Percentiles rank a stretch among this genome's conserved stretches.
These are phyloP conservation scores for Russula sp. DNA, from an alignment of 768 basidiomycete genomes.

Conservation along the genomic window DNA sequence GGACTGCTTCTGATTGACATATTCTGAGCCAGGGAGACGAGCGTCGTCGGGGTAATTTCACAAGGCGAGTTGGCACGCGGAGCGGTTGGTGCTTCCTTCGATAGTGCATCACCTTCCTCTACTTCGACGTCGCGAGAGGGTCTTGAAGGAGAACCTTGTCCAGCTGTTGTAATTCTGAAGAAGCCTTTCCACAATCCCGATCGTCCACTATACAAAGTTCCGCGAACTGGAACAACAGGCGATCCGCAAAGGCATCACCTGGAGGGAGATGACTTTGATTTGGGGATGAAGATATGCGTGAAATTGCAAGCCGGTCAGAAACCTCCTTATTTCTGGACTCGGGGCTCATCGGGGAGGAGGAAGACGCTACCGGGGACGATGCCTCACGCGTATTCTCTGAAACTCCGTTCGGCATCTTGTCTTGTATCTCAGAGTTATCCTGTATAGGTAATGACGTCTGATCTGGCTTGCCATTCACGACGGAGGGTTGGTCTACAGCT, in stretches of 20 bases:
- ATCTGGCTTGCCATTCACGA: neutral
- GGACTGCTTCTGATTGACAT: neutral
- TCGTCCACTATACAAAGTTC: constrained; percentile 24
- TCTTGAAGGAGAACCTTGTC: neutral
- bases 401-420: constrained; percentile 2
- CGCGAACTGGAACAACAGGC: constrained; percentile 13
- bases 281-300: constrained; percentile 8
- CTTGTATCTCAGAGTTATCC: neutral
- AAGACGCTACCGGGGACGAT: neutral
- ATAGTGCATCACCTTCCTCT: neutral
- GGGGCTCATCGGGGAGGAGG: neutral
- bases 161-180: constrained; percentile 7
- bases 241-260: neutral
- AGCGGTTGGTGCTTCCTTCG: neutral
- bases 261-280: neutral
- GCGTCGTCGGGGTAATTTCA: neutral
- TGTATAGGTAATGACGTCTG: neutral
- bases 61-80: neutral
- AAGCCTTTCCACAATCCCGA: constrained; percentile 25
- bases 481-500: neutral
- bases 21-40: neutral
- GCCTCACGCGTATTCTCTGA: neutral
- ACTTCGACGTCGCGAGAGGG: neutral
- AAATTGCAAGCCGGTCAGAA: neutral
- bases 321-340: neutral